Evolutionary conservation across 1,284 basidiomycete genomes (phyloP).

Genomic region (Marasmius tenuissimus): DNA sequence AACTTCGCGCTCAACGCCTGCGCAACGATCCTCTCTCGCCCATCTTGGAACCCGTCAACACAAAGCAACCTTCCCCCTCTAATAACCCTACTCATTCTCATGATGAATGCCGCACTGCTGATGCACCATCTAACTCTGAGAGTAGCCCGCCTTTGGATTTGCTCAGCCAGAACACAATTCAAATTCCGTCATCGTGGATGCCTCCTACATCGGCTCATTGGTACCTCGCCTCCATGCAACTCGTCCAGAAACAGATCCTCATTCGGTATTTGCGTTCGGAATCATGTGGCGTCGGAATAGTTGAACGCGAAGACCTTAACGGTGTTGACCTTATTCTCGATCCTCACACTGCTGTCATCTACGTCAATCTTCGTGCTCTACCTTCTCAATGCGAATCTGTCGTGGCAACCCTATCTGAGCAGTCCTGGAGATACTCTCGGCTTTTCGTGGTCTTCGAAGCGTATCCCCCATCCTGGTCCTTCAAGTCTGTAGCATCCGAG

Average conservation of each 20-base stretch:
- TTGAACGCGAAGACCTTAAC: conserved; percentile 58
- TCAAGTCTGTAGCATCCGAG: conserved; percentile 17
- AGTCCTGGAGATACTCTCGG: conserved; percentile 59
- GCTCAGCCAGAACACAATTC: conserved; percentile 48
- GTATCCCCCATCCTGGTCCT: conserved; percentile 47
- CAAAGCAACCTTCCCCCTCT: conserved; percentile 7
- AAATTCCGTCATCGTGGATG: conserved; percentile 35
- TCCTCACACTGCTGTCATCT: conserved; percentile 54
- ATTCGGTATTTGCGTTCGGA: conserved; percentile 46
- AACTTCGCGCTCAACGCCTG: conserved; percentile 35
- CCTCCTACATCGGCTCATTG: conserved; percentile 44
- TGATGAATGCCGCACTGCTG: neutral
- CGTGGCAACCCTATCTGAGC: conserved; percentile 34
- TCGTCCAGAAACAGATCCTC: conserved; percentile 66
- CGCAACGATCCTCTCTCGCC: neutral
- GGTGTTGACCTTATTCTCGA: conserved; percentile 62
- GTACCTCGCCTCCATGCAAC: conserved; percentile 64
- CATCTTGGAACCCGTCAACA: conserved; percentile 9
- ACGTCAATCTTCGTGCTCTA: conserved; percentile 55
- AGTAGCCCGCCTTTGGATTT: conserved; percentile 37
- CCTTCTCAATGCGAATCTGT: conserved; percentile 48
- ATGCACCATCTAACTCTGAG: neutral
- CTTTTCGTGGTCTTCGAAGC: conserved; percentile 66
- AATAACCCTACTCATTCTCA: conserved; percentile 10
- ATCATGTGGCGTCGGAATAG: conserved; percentile 49